Conservation (phyloP, 768 basidiomycete genomes). For the Lyophyllum atratum region DNA sequence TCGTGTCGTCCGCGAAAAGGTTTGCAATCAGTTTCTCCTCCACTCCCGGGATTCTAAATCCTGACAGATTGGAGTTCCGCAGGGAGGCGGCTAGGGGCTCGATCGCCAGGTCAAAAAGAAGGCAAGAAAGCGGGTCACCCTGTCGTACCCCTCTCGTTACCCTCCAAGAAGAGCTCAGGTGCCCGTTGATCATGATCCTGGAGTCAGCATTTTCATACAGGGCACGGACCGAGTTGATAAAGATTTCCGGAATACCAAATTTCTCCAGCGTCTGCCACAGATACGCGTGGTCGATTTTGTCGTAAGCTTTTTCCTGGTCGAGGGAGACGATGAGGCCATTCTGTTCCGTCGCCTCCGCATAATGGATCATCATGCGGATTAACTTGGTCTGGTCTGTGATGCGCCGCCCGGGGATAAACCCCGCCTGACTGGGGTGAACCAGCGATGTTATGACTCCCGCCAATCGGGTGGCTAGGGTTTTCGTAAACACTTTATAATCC, state of each 20-base stretch:
- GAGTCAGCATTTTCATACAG: slow-evolving; percentile 13
- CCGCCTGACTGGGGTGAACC: slow-evolving; percentile 1
- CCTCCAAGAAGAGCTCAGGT: slow-evolving; percentile 1
- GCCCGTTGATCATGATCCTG: slow-evolving; percentile 10
- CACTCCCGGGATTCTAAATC: slow-evolving; percentile 21
- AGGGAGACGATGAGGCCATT: slow-evolving; percentile 27
- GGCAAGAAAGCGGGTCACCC: slow-evolving; percentile 40
- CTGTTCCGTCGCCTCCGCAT: slow-evolving; percentile 7
- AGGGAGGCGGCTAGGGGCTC: slow-evolving; percentile 37
- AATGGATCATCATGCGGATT: slow-evolving; percentile 22
- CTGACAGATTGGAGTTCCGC: slow-evolving; percentile 27
- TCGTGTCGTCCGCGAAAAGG: slow-evolving; percentile 46
- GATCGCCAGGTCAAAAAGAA: slow-evolving; percentile 40
- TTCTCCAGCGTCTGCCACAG: not conserved
- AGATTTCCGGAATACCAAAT: slow-evolving; percentile 11
- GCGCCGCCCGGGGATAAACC: slow-evolving; percentile 11
- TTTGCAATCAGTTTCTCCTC: slow-evolving; percentile 25
- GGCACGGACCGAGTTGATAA: slow-evolving; percentile 12
- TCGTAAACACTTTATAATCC: slow-evolving; percentile 33
- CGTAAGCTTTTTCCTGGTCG: slow-evolving; percentile 38
- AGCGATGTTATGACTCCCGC: not conserved
- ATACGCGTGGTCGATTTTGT: slow-evolving; percentile 6
- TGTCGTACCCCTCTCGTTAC: slow-evolving; percentile 20
- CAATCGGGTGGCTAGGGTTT: not conserved
- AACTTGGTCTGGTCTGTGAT: slow-evolving; percentile 36